Evolutionary conservation across 495 filamentous ascomycete species (phyloP).

Genomic region (Hamigera avellanea): DNA sequence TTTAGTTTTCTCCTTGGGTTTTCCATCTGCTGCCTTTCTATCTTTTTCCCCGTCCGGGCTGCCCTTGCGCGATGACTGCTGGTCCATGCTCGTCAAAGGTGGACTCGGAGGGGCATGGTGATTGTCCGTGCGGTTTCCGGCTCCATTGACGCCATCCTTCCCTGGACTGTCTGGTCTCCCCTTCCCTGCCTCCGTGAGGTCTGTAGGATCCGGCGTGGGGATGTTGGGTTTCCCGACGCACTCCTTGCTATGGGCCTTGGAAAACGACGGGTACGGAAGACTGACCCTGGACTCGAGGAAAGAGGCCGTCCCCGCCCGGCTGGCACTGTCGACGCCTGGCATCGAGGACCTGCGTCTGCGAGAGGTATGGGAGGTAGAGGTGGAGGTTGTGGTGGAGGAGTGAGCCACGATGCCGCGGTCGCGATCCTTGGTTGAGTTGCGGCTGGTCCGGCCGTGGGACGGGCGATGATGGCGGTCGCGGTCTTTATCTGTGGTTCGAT

Average conservation of each 20-base stretch:
- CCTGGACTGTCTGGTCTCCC: conserved; percentile 1
- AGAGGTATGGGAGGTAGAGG: conserved; percentile 12
- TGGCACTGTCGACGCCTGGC: conserved; percentile 33
- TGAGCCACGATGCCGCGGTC: conserved; percentile 18
- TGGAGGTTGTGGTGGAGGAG: conserved; percentile 25
- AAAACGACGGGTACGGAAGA: conserved; percentile 75
- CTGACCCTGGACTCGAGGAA: conserved; percentile 45
- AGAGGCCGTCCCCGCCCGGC: conserved; percentile 25
- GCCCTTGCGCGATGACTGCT: conserved; percentile 33
- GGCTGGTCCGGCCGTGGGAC: conserved; percentile 27
- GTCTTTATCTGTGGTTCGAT: conserved; percentile 10
- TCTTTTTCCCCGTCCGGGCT: conserved; percentile 30
- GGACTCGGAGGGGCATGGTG: conserved; percentile 48
- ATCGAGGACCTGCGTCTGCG: conserved; percentile 38
- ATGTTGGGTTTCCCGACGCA: conserved; percentile 56
- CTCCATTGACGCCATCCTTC: conserved; percentile 14
- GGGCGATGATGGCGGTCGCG: conserved; percentile 19
- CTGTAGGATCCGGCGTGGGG: conserved; percentile 70
- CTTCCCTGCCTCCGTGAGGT: conserved; percentile 46
- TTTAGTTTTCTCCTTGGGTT: conserved; percentile 20
- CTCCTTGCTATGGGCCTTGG: conserved; percentile 84
- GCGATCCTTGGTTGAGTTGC: conserved; percentile 36
- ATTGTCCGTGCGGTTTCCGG: conserved; percentile 16
- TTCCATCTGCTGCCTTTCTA: conserved; percentile 26
- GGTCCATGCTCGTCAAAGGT: conserved; percentile 45